Evolutionary conservation across 495 filamentous ascomycete genomes (phyloP), one percentile per base, ranked within the genome.

Genomic region (Penicillium longicatenatum): DNA sequence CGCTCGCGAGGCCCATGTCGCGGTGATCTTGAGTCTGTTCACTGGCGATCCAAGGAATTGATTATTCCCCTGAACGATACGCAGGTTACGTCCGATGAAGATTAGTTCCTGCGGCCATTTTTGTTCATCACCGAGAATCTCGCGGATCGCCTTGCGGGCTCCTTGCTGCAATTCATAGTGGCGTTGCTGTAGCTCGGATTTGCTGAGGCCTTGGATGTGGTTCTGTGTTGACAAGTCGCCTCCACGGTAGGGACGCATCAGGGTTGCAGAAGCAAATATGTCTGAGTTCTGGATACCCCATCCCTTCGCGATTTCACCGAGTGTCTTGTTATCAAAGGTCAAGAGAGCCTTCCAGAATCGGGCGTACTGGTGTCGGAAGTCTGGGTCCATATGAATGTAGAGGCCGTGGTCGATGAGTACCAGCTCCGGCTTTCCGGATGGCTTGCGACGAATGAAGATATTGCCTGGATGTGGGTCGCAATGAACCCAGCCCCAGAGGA

Each of bases 381-480:
- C 78, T 9, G 90, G 87, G 26, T 83, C 79, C 86, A 97, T 93
- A 67, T 88, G 87, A 52, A 98, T 90, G 72, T 98, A 98, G 29
- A 98, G 82, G 0, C 93, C 93, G 70, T 98, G 93, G 73, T 98
- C 93, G 64, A 98, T 97, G 10, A 98, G 86, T 2, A 97, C 92
- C 17, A 98, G 79, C 70, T 98, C 92, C 1, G 94, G 81, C 39
- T 88, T 82, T 30, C 93, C 93, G 30, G 78, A 85, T 3, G 92
- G 91, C 19, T 90, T 77, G 1, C 94, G 89, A 1, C 93, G 85
- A 66, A 97, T 89, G 74, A 98, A 95, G 66, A 98, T 95, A 71
- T 98, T 98, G 1, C 93, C 93, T 0, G 94, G 94, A 65, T 98
- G 93, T 3, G 93, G 93, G 69, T 98, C 93, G 71, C 92, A 96